These are phyloP conservation scores for Chaetomiaceae sp. DNA, from an alignment of 2,329 filamentous ascomycete species.

Conservation along the genomic window DNA sequence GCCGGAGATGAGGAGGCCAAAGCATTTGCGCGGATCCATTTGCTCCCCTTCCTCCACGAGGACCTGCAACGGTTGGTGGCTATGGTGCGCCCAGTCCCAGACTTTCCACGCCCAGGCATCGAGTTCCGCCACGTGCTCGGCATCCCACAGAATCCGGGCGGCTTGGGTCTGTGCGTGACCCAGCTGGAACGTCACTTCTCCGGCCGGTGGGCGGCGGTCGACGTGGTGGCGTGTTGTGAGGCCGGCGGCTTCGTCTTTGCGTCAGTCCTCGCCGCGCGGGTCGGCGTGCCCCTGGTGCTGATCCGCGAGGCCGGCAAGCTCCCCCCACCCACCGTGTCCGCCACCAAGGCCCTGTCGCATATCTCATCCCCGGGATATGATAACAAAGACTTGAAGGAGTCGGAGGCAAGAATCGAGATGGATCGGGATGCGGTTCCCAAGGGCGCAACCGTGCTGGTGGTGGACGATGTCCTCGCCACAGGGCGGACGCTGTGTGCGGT, in stretches of 20 bases:
- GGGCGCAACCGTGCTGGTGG: constrained; percentile 46
- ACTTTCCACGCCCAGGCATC: constrained; percentile 49
- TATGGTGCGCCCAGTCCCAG: constrained; percentile 46
- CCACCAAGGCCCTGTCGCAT: constrained; percentile 45
- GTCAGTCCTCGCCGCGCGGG: constrained; percentile 41
- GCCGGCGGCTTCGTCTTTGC: constrained; percentile 54
- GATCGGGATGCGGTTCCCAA: constrained; percentile 36
- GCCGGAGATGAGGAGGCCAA: constrained; percentile 33
- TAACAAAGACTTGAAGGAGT: too few species aligned
- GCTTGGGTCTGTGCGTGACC: constrained; percentile 47
- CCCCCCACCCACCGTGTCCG: constrained; percentile 50
- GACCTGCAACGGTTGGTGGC: constrained; percentile 43
- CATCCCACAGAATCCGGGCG: constrained; percentile 48
- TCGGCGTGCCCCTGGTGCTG: constrained; percentile 42
- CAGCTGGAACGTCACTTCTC: constrained; percentile 44
- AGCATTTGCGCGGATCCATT: too few species aligned
- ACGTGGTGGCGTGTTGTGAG: constrained; percentile 50
- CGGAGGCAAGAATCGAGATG: constrained; percentile 47
- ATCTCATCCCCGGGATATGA: constrained; percentile 43
- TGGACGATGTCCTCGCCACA: constrained; percentile 58
- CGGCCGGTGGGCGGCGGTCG: constrained; percentile 44
- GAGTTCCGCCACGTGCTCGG: constrained; percentile 56
- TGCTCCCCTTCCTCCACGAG: constrained; percentile 39
- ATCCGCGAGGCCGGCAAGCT: constrained; percentile 57
- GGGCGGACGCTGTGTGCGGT: constrained; percentile 52